Base-by-base conservation (phyloP, 2,329 filamentous ascomycete genomes). In the Cladosporium sp. region DNA sequence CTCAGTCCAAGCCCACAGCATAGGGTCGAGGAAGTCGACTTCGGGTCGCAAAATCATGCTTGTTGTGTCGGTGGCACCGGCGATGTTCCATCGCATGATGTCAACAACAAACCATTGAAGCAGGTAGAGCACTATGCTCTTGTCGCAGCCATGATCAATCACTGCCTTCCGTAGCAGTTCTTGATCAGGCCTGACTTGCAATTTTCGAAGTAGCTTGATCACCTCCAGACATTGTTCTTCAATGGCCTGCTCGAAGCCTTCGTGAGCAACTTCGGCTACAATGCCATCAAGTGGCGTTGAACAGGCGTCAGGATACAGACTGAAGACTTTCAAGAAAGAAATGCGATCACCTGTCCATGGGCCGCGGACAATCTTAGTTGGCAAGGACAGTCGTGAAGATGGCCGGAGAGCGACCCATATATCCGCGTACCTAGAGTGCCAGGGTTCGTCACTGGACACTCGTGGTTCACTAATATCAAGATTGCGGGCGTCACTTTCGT, bases 1-100 rank as follows among this genome's bases (percentile, higher is more conserved):
- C 11, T 74, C 74, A 3, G 74, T 73, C 76, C 75, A 77, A 18
- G 69, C 59, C 76, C 75, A 78, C n/a, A 78, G 49, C 23, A 67
- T 62, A 29, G 73, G 69, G 66, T 77, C 75, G 16, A 77, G 71
- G 33, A 73, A 67, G 52, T 77, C 74, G n/a, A 77, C 37, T 6
- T 59, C 55, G 8, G 56, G 53, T 23, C 52, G 55, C 16, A 46
- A 37, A 28, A 14, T 49, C 33, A 28, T 37, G 29, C 8, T 35
- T 23, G n/a, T 26, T 12, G 59, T 59, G 29, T 35, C 37, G 26
- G 35, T 12, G 44, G 21, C 26, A 26, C 23, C 14, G 10, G 16
- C 14, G 5, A 50, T 8, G 46, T 37, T 26, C 55, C 7, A 29
- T 60, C 62, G 37, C 28, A 62, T 65, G 10, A 66, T 44, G 10